A percentile compares a stretch with the other conserved stretches of the same genome.
phyloP scores from a whole-genome alignment of 1,284 basidiomycete genomes.

The Sphagnurus paluster region DNA sequence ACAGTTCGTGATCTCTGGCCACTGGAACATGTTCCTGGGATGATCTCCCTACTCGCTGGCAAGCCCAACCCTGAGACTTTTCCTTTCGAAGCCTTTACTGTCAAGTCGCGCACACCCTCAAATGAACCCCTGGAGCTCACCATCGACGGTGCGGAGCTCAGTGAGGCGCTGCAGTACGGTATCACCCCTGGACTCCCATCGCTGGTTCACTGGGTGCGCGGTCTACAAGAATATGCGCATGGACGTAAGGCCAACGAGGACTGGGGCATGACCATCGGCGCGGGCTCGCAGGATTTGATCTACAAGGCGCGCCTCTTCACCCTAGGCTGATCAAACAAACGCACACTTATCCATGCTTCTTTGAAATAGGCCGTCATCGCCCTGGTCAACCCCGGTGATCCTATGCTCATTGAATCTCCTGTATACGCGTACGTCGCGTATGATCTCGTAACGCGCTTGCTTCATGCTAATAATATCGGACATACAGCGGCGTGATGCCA shows the following conservation, averaged over 20 bases:
- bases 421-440: constrained; percentile 66
- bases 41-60: constrained; percentile 86
- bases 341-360: background rate
- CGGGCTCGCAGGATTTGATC: constrained; percentile 87
- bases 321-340: background rate
- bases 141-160: constrained; percentile 58
- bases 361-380: constrained; percentile 33
- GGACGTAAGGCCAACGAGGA: constrained; percentile 55
- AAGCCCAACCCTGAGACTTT: constrained; percentile 91
- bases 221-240: constrained; percentile 69
- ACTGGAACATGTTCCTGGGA: constrained; percentile 74
- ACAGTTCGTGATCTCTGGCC: constrained; percentile 67
- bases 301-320: constrained; percentile 65
- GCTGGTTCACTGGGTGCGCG: constrained; percentile 66
- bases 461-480: constrained; percentile 15
- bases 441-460: background rate
- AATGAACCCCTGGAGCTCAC: constrained; percentile 45
- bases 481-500: constrained; percentile 59
- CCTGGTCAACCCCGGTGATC: constrained; percentile 61
- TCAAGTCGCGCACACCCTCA: constrained; percentile 53
- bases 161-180: constrained; percentile 75
- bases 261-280: constrained; percentile 80
- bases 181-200: constrained; percentile 70
- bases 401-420: constrained; percentile 84
- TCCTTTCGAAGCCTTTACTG: constrained; percentile 78